These are phyloP conservation scores for Talaromyces sp. DNA, from an alignment of 2,329 filamentous ascomycete genomes.

Conservation along the genomic window DNA sequence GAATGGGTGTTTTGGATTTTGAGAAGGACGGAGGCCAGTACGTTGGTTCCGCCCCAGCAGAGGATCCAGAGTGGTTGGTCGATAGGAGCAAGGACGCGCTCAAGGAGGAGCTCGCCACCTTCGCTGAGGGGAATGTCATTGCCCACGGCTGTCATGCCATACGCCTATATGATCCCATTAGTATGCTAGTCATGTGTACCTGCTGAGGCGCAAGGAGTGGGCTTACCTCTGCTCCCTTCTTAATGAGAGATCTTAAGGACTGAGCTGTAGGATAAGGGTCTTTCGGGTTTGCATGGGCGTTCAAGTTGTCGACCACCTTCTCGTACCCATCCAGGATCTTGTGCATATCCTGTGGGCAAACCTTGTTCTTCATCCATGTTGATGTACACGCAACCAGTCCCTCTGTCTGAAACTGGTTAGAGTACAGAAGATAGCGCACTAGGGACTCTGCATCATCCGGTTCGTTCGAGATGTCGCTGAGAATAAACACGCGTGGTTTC, in stretches of 20 bases:
- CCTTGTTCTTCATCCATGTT: conserved; percentile 48
- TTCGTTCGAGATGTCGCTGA: conserved; percentile 53
- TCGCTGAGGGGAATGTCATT: conserved; percentile 40
- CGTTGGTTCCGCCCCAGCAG: conserved; percentile 58
- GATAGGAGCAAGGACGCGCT: conserved; percentile 40
- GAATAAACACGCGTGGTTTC: conserved; percentile 39
- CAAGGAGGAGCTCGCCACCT: conserved; percentile 51
- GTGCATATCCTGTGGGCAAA: conserved; percentile 48
- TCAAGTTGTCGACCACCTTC: conserved; percentile 52
- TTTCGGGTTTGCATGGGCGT: conserved; percentile 51
- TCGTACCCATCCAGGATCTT: conserved; percentile 51
- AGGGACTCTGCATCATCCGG: conserved; percentile 52
- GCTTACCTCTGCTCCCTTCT: conserved; percentile 43
- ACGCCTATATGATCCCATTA: conserved; percentile 13
- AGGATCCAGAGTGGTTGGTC: conserved; percentile 55
- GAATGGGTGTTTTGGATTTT: conserved; percentile 28
- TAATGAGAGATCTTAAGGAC: conserved; percentile 40
- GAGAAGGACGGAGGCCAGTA: conserved; percentile 54
- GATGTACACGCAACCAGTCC: conserved; percentile 53
- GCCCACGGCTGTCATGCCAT: conserved; percentile 42
- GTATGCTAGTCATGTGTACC: not conserved
- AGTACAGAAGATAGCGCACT: conserved; percentile 50
- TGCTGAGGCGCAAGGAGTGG: conserved; percentile 13
- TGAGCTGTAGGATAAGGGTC: conserved; percentile 46
- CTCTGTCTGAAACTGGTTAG: conserved; percentile 52